These are phyloP conservation scores for Trypanosoma boissoni DNA, from an alignment of 208 protist species.

Conservation along the genomic window DNA sequence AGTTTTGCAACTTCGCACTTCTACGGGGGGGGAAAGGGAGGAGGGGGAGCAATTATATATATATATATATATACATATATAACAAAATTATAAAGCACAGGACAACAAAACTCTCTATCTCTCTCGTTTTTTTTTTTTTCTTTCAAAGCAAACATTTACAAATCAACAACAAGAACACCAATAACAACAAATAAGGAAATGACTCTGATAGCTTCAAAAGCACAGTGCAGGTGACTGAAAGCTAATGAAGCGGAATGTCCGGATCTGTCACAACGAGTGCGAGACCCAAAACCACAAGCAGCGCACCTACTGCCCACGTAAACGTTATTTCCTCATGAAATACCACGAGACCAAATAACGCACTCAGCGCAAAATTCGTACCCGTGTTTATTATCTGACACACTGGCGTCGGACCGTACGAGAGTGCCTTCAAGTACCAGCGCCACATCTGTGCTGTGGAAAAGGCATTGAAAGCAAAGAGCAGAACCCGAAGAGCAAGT, in stretches of 20 bases:
- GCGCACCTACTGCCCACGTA: constrained; percentile 58
- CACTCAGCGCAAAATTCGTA: constrained; percentile 79
- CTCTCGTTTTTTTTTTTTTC: no score
- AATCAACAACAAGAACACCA: no score
- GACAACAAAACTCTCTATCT: no score
- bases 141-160: not conserved
- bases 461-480: constrained; percentile 54
- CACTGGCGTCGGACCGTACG: constrained; percentile 75
- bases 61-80: no score
- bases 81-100: no score
- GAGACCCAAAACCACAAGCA: constrained; percentile 62
- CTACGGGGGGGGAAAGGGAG: no score
- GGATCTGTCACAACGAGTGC: constrained; percentile 70
- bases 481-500: constrained; percentile 39
- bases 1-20: not conserved
- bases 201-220: no score
- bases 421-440: constrained; percentile 79
- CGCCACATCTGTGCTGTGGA: constrained; percentile 86
- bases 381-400: constrained; percentile 84
- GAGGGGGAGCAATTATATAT: no score
- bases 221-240: not conserved
- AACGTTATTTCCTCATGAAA: constrained; percentile 72
- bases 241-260: constrained; percentile 2
- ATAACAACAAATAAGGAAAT: no score
- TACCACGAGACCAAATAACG: constrained; percentile 61